These are phyloP conservation scores for Termitomyces sp. DNA, from an alignment of 1,284 basidiomycete species.

Conservation along the genomic window DNA sequence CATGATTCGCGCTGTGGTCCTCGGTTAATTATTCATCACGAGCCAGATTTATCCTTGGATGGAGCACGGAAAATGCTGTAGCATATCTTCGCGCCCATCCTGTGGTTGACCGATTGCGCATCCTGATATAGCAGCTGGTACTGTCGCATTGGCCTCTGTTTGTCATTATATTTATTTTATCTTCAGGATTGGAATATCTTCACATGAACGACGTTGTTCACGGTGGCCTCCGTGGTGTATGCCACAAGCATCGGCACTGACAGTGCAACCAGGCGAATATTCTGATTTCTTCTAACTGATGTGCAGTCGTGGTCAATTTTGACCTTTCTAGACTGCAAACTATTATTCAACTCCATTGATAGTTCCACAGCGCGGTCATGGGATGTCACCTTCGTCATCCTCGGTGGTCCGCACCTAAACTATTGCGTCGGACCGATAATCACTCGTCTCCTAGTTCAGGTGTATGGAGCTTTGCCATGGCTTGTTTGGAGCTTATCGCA, in stretches of 20 bases:
- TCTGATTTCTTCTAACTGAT: background rate
- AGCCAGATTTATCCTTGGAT: conserved; percentile 18
- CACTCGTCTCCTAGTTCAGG: conserved; percentile 33
- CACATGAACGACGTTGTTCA: background rate
- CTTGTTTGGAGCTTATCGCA: conserved; percentile 38
- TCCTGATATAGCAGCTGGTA: background rate
- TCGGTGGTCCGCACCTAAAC: background rate
- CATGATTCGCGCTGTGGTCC: background rate
- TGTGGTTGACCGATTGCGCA: background rate
- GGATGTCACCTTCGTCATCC: background rate
- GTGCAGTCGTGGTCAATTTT: background rate
- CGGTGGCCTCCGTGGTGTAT: background rate
- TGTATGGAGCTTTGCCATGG: conserved; percentile 42
- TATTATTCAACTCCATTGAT: background rate
- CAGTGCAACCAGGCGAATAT: background rate
- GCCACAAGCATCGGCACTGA: background rate
- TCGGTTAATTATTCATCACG: background rate
- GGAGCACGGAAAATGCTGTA: background rate
- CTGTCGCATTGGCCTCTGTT: background rate
- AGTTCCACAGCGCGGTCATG: background rate
- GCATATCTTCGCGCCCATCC: background rate
- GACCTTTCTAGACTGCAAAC: background rate
- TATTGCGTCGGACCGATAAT: conserved; percentile 20
- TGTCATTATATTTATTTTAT: background rate
- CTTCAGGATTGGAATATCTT: background rate